Conservation (phyloP, 331 rosid genomes). For the Ulmus americana region DNA sequence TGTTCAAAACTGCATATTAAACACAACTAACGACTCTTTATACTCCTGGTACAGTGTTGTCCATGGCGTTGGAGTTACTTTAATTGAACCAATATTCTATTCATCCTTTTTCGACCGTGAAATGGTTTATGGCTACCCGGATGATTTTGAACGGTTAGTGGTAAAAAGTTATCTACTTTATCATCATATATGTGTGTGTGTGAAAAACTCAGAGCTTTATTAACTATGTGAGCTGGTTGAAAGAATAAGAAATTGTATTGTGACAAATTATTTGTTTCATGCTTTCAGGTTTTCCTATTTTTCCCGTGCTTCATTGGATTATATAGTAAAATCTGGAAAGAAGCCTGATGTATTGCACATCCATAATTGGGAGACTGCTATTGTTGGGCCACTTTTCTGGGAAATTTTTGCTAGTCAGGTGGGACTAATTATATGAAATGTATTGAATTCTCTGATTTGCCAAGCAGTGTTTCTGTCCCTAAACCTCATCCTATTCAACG, state of each 20-base stretch:
- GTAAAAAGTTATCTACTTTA: neutral
- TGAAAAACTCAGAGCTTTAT: slow-evolving; percentile 12
- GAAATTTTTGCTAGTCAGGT: slow-evolving; percentile 79
- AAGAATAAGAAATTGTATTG: neutral
- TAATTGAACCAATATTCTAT: slow-evolving; percentile 60
- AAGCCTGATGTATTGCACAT: slow-evolving; percentile 78
- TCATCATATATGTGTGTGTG: neutral
- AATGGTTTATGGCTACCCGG: slow-evolving; percentile 69
- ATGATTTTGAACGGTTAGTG: slow-evolving; percentile 85
- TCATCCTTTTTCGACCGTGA: slow-evolving; percentile 73
- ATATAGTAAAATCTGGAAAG: slow-evolving; percentile 76
- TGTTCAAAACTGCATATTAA: neutral
- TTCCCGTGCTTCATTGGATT: slow-evolving; percentile 87
- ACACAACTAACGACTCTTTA: slow-evolving; percentile 10
- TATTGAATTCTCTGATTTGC: slow-evolving; percentile 10
- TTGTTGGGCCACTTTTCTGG: slow-evolving; percentile 93
- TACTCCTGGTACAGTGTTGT: slow-evolving; percentile 54
- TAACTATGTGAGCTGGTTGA: neutral
- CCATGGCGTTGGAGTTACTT: slow-evolving; percentile 74
- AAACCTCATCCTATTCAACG: neutral
- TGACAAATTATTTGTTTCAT: slow-evolving; percentile 16
- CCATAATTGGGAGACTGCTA: slow-evolving; percentile 94
- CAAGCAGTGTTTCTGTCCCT: neutral
- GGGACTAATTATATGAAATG: slow-evolving; percentile 19
- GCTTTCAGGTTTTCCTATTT: slow-evolving; percentile 74